Evolutionary conservation across 345 rosid genomes (phyloP).

Genomic region (Euclidium syriacum): DNA sequence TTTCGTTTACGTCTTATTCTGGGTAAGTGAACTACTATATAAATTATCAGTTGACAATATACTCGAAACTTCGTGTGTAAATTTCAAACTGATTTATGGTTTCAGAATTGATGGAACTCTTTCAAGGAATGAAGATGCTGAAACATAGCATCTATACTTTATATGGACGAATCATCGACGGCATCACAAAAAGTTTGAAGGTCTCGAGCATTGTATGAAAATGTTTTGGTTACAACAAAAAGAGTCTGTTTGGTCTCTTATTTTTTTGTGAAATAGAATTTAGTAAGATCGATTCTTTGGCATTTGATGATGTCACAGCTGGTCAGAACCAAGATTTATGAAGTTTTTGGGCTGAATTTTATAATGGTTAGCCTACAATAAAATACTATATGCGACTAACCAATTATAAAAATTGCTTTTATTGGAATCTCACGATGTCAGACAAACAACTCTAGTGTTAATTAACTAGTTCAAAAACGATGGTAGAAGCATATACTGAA

Average conservation of each 20-base stretch:
- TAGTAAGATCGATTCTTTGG: too few species aligned
- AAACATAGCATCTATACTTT: conserved; percentile 34
- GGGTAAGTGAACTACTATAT: conserved; percentile 34
- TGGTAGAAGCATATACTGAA: too few species aligned
- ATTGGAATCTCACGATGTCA: too few species aligned
- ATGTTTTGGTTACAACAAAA: not conserved
- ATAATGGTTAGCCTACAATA: too few species aligned
- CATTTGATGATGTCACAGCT: too few species aligned
- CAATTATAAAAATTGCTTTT: too few species aligned
- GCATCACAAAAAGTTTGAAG: conserved; percentile 11
- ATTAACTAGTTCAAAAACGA: too few species aligned
- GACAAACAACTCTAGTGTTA: too few species aligned
- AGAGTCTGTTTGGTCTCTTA: not conserved
- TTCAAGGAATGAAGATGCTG: conserved; percentile 44
- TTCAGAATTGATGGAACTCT: conserved; percentile 48
- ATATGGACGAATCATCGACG: not conserved
- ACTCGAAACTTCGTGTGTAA: not conserved
- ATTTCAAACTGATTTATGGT: not conserved
- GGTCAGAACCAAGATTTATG: too few species aligned
- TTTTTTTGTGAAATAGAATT: too few species aligned
- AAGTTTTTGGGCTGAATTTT: too few species aligned
- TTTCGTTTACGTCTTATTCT: conserved; percentile 49
- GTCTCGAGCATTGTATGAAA: not conserved
- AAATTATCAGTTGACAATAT: not conserved
- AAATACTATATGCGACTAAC: too few species aligned